Evolutionary conservation across 1,139 yeast species (phyloP), one percentile per base, ranked within the genome.

Genomic region (Yamadazyma pseudoaaseri): DNA sequence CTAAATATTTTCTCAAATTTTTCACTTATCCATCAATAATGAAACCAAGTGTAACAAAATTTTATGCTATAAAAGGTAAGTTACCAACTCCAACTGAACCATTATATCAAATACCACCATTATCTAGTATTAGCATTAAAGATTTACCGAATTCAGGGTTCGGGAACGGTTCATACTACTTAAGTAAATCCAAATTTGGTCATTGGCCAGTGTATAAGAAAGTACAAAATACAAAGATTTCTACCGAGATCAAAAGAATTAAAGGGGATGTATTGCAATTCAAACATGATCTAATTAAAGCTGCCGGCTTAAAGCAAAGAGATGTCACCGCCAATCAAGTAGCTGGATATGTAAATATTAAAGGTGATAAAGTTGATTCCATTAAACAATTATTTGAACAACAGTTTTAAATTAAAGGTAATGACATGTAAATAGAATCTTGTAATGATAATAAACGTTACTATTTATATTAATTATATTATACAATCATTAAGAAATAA

Each of bases 161-260:
- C 46, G 81, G 78, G 7, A 48, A 51, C 15, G 50, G 60, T 6
- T 58, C 57, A 27, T 83, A 83, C 54, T 61, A 53, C 49, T 60
- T 83, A 22, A 58, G 65, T 26, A 78, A 81, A 55, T 69, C 85
- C 8, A 60, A 70, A 16, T 70, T 64, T 35, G 83, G 85, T 5
- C 79, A 81, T 51, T 66, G 86, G 59, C 92, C 92, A 18, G 81
- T 84, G 1, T 84, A 83, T 55, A 65, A 71, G 39, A 81, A 80
- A 41, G 54, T 69, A 37, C 73, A 66, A 60, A 71, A 76, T 36
- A 74, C 80, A 18, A 73, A 73, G 36, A 56, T 61, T 21, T 65
- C 67, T 38, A 83, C 92, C 1, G 86, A 82, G 50, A 67, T 84
- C 29, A 79, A 80, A 53, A 73, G 76, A 43, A 65, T 84, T 24